Evolutionary conservation across 805 yeast genomes (phyloP).

Genomic region (Starmerella asiatica): DNA sequence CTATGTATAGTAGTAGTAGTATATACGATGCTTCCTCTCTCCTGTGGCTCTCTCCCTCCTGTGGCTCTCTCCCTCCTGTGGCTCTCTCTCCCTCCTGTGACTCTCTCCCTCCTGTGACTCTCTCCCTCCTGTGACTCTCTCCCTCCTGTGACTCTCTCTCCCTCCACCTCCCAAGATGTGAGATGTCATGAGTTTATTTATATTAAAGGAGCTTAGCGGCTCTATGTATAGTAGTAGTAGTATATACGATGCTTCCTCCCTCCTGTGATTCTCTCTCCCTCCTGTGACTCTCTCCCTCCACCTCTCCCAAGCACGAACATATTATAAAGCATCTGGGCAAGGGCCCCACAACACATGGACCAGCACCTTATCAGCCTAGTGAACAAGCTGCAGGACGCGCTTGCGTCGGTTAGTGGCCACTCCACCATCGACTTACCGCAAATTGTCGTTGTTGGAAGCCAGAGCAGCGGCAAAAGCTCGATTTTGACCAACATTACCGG

Average conservation of each 20-base stretch:
- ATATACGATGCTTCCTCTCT: background rate
- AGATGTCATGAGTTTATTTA: background rate
- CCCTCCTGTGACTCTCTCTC: too few species aligned
- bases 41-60: background rate
- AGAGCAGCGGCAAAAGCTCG: conserved; percentile 78
- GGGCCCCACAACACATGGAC: too few species aligned
- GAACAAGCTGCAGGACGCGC: conserved; percentile 76
- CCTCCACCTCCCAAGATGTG: too few species aligned
- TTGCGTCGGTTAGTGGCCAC: conserved; percentile 72
- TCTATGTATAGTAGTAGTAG: background rate
- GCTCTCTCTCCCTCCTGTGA: too few species aligned
- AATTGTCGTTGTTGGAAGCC: conserved; percentile 84
- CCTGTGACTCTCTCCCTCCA: too few species aligned
- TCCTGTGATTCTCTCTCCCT: too few species aligned
- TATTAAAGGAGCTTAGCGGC: too few species aligned
- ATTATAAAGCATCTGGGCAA: too few species aligned
- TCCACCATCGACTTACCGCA: conserved; percentile 80
- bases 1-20: background rate
- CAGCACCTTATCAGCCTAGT: conserved; percentile 69
- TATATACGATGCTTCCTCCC: background rate
- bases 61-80: background rate
- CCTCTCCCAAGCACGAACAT: too few species aligned
- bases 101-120: too few species aligned
- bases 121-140: too few species aligned
- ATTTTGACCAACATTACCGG: conserved; percentile 86